Evolutionary conservation across 257 asterid species (phyloP).

Genomic region (Salvia splendens): DNA sequence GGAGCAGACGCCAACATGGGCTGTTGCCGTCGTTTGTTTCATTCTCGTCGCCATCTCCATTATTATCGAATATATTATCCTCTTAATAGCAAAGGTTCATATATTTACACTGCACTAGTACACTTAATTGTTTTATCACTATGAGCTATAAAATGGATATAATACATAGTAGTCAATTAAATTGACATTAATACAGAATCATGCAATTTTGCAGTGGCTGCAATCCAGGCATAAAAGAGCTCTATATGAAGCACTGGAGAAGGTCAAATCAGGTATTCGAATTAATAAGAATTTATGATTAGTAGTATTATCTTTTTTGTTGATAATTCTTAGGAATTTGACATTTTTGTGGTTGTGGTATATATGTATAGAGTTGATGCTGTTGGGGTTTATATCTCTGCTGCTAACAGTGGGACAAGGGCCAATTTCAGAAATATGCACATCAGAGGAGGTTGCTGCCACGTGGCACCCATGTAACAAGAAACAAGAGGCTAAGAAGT

Average conservation of each 20-base stretch:
- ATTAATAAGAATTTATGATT: neutral
- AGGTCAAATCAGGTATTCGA: conserved; percentile 74
- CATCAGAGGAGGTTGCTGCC: conserved; percentile 48
- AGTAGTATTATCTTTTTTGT: neutral
- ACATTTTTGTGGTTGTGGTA: neutral
- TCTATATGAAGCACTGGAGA: conserved; percentile 77
- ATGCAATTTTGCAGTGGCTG: conserved; percentile 59
- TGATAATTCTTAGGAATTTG: neutral
- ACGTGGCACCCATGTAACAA: conserved; percentile 90
- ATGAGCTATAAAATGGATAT: neutral
- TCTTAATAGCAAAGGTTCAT: conserved; percentile 66
- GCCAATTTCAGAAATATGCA: conserved; percentile 70
- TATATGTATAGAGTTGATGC: conserved; percentile 67
- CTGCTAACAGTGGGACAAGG: conserved; percentile 71
- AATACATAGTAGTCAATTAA: neutral
- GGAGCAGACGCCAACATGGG: conserved; percentile 94
- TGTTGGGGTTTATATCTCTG: conserved; percentile 88
- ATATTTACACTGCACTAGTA: neutral
- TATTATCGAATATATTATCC: conserved; percentile 64
- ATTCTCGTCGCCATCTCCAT: conserved; percentile 66
- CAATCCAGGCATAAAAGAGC: conserved; percentile 65
- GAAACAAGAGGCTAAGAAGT: conserved; percentile 36
- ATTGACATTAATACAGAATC: neutral
- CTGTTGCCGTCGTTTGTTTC: conserved; percentile 84
- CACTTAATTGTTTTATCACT: neutral